phyloP scores from a whole-genome alignment of 2,329 filamentous ascomycete species.

The Tolypocladium amazonense region DNA sequence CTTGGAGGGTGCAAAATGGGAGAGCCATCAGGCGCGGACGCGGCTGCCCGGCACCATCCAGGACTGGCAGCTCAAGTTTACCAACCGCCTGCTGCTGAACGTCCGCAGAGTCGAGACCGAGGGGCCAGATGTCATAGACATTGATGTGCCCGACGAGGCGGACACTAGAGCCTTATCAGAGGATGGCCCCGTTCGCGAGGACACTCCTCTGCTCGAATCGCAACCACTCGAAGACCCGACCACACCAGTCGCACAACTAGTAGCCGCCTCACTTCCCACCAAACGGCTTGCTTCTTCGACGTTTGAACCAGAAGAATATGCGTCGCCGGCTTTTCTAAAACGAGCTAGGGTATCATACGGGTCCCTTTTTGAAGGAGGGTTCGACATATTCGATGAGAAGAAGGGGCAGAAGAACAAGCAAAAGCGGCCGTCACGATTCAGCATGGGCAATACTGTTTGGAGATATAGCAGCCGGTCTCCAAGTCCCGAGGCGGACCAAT shows the following conservation, averaged over 20 bases:
- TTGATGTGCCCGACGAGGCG: slow-evolving; percentile 28
- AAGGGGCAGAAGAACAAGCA: slow-evolving; percentile 10
- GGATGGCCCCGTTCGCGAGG: not conserved
- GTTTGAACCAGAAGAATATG: slow-evolving; percentile 44
- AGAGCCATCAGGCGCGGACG: slow-evolving; percentile 36
- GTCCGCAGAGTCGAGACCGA: slow-evolving; percentile 30
- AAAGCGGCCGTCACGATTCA: slow-evolving; percentile 61
- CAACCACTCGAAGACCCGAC: not conserved
- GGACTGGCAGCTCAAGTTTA: slow-evolving; percentile 50
- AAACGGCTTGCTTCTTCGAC: slow-evolving; percentile 24
- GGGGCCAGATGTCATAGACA: slow-evolving; percentile 37
- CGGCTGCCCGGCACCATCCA: slow-evolving; percentile 39
- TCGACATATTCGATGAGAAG: slow-evolving; percentile 63
- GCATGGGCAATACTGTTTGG: slow-evolving; percentile 60
- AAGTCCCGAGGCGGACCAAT: slow-evolving; percentile 49
- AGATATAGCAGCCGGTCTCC: slow-evolving; percentile 60
- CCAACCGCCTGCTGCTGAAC: slow-evolving; percentile 35
- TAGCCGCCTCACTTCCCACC: slow-evolving; percentile 9
- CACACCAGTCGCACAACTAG: slow-evolving; percentile 2
- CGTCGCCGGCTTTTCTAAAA: slow-evolving; percentile 73
- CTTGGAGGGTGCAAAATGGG: slow-evolving; percentile 60
- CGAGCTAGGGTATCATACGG: slow-evolving; percentile 59
- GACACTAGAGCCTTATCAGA: slow-evolving; percentile 4
- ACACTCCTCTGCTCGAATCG: not conserved
- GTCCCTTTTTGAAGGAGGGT: slow-evolving; percentile 50